Evolutionary conservation across 2,329 filamentous ascomycete species (phyloP), one percentile per base, ranked within the genome.

Genomic region (Colletotrichum agaves): DNA sequence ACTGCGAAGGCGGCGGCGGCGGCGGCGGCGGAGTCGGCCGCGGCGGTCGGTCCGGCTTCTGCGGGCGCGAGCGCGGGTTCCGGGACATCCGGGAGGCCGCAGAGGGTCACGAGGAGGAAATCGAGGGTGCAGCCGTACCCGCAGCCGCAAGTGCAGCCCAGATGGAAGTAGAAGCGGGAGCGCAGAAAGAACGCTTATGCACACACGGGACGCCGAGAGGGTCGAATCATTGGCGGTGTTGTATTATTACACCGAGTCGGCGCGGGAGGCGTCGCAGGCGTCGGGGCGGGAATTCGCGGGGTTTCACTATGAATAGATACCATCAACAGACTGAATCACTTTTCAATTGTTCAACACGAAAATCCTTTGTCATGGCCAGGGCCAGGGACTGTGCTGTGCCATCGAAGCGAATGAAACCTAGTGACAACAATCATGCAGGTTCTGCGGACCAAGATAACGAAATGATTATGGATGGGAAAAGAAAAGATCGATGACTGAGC

Each of bases 121-220:
- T 64, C 61, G 7, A 57, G 64, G 17, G 39, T 39, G 31, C 60
- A 67, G 46, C 64, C 64, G 39, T 67, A 67, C 19, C 64, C 64
- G 12, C 46, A 55, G 31, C 21, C 64, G 37, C 27, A 19, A 11
- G 17, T 50, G 1, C 64, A 67, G 46, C 64, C 64, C 13, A 35
- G 64, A 7, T 67, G 64, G 64, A 67, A 67, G 33, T 67, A 53
- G 33, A 4, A 37, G 35, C 23, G 5, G 23, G 23, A 13, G 35
- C 12, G 35, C 35, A 10, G 4, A 27, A 1, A 27, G 23, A 27
- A 27, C 5, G 23, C 23, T 27, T 27, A 27, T 27, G 23, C 23
- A n/a, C n/a, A n/a, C 23, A 4, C 23, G 4, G 6, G 12, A 8
- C 5, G 33, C 12, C 7, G 5, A 37, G 7, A 7, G 10, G 2